Base-by-base conservation (phyloP, 371 early-diverging fungal species). In the Sporodiniella umbellata region DNA sequence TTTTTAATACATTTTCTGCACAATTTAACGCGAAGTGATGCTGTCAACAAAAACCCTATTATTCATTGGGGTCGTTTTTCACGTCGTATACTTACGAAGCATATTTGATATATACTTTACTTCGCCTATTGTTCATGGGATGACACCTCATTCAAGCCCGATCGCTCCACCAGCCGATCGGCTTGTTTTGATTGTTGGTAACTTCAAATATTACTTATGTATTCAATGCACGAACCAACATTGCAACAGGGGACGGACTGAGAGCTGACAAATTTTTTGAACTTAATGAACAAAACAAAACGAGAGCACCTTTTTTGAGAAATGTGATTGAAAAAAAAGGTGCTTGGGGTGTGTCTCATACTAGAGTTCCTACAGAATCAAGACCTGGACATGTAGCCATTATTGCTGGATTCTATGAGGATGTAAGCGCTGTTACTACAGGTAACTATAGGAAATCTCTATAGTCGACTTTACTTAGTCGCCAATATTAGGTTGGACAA, bases 51-150 rank as follows among this genome's bases (percentile, higher is more conserved):
- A 72, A 62, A 70, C 62, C 43, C 53, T 84, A 51, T 72, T 91
- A 54, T 48, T 85, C 48, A 62, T 95, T 40, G 94, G 96, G 25
- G 83, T 95, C 33, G 64, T 94, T 44, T 97, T 95, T 75, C 98
- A 97, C 73, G 62, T 89, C 45, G 74, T 90, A 51, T 97, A 94
- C 66, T 72, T 91, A 42, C 79, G 77, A 64, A 90, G 90, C 63
- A 96, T 97, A 54, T 97, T 97, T 66, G 98, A 97, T 72, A 96
- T 97, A 62, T 97, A 97, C 80, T 97, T 97, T 67, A 88, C 87
- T 18, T 91, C 96, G n/a, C 98, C 98, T 33, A 74, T 97, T 18
- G 95, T 97, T 42, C 95, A 95, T 81, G 96, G 96, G 50, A 95
- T 95, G 96, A 80, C 78, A 6, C 92, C 88, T 33, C 83, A 88